Percentiles rank a stretch among this genome's conserved stretches.
Evolutionary conservation across 768 basidiomycete species (phyloP).

Genomic region (Auriscalpium orientale): DNA sequence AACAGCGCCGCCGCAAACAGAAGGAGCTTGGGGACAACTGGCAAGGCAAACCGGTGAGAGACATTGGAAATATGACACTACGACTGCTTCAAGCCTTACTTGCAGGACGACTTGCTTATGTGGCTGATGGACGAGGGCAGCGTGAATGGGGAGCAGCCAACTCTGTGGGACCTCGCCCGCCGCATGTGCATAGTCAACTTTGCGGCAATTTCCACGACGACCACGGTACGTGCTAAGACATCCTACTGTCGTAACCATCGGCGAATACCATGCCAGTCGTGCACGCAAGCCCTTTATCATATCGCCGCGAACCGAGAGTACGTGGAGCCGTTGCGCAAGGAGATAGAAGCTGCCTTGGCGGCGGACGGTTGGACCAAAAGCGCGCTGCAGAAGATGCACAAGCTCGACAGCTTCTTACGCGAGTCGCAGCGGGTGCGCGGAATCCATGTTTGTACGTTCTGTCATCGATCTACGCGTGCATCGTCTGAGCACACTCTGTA

Average conservation of each 20-base stretch:
- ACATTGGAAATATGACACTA: background rate
- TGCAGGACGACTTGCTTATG: conserved; percentile 31
- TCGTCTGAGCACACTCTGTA: background rate
- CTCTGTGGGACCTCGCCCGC: conserved; percentile 22
- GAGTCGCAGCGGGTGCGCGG: conserved; percentile 23
- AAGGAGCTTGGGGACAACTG: background rate
- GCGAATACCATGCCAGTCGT: conserved; percentile 11
- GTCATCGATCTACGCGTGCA: no score
- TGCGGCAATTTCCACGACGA: conserved; percentile 23
- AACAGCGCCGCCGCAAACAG: background rate
- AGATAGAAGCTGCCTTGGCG: conserved; percentile 20
- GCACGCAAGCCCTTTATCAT: conserved; percentile 22
- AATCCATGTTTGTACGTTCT: conserved; percentile 18
- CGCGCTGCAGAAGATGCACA: conserved; percentile 24
- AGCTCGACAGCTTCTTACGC: conserved; percentile 29
- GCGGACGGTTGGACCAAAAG: conserved; percentile 23
- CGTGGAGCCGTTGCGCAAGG: conserved; percentile 22
- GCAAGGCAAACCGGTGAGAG: background rate
- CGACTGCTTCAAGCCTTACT: background rate
- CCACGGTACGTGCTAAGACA: conserved; percentile 11
- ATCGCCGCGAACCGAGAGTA: conserved; percentile 24
- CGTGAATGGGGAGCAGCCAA: conserved; percentile 24
- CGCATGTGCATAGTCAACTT: conserved; percentile 22
- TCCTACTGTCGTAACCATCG: background rate
- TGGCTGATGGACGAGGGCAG: conserved; percentile 31